Evolutionary conservation across 148 eudicot species (phyloP).

Genomic region (Gaultheria prostrata): DNA sequence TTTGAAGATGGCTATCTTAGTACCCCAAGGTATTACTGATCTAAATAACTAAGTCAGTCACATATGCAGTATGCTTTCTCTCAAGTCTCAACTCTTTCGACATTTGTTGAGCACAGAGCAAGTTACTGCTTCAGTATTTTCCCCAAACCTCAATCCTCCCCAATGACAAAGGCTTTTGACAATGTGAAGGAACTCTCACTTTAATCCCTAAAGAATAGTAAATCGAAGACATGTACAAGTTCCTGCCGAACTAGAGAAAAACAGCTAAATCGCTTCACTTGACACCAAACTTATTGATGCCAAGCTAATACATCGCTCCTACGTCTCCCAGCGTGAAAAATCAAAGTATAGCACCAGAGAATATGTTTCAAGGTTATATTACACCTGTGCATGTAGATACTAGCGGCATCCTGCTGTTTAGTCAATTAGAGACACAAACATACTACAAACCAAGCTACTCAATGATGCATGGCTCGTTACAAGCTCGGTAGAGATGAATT

Average conservation of each 20-base stretch:
- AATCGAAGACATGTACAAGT: neutral
- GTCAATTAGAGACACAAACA: neutral
- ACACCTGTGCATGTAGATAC: neutral
- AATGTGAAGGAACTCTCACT: neutral
- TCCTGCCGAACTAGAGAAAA: neutral
- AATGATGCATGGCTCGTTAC: neutral
- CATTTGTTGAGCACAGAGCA: neutral
- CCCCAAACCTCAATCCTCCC: neutral
- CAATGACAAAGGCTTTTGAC: neutral
- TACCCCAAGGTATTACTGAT: neutral
- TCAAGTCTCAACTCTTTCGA: neutral
- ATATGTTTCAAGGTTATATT: neutral
- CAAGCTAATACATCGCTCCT: neutral
- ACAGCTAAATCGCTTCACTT: neutral
- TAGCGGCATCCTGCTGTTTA: neutral
- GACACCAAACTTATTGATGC: neutral
- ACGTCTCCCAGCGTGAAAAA: neutral
- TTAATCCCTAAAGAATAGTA: neutral
- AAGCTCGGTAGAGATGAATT: neutral
- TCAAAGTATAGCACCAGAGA: neutral
- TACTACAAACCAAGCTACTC: neutral
- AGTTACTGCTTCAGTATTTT: neutral
- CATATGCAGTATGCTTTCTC: neutral
- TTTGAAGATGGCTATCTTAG: neutral
- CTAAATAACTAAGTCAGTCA: neutral